phyloP scores from a whole-genome alignment of 78 protist genomes.

The Dictyostelium capitatum region DNA sequence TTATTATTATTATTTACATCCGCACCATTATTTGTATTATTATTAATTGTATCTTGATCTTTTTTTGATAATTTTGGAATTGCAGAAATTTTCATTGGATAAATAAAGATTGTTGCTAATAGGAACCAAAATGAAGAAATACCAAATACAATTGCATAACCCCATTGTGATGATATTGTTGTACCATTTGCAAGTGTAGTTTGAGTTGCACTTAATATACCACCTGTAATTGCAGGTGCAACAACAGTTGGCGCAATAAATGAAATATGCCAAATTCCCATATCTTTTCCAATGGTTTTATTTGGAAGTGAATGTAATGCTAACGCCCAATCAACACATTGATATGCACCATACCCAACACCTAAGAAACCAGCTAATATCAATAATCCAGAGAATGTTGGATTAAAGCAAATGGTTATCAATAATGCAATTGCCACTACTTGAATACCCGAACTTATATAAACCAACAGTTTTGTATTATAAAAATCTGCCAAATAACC shows the following conservation, averaged over 20 bases:
- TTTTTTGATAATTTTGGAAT: not conserved
- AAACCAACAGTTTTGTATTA: constrained; percentile 49
- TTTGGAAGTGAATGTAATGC: constrained; percentile 53
- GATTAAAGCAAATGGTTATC: not conserved
- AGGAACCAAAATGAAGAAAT: constrained; percentile 45
- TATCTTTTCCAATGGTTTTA: constrained; percentile 61
- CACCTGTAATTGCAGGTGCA: constrained; percentile 52
- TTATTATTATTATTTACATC: not conserved
- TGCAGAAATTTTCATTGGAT: constrained; percentile 38
- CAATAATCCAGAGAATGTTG: constrained; percentile 43
- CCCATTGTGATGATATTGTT: not conserved
- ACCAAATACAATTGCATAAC: constrained; percentile 34
- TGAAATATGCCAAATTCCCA: constrained; percentile 79
- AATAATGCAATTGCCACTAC: constrained; percentile 12
- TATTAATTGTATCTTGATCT: not conserved
- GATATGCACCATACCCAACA: constrained; percentile 70
- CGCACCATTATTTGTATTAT: not conserved
- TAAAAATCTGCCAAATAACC: constrained; percentile 64
- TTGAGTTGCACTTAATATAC: constrained; percentile 2
- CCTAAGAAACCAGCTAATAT: constrained; percentile 47
- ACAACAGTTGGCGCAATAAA: constrained; percentile 53
- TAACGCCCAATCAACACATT: constrained; percentile 80
- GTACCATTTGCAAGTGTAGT: constrained; percentile 11
- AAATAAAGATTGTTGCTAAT: constrained; percentile 53
- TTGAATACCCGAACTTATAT: constrained; percentile 29